These are phyloP conservation scores for Gentiana dahurica DNA, from an alignment of 257 asterid species.

Conservation along the genomic window DNA sequence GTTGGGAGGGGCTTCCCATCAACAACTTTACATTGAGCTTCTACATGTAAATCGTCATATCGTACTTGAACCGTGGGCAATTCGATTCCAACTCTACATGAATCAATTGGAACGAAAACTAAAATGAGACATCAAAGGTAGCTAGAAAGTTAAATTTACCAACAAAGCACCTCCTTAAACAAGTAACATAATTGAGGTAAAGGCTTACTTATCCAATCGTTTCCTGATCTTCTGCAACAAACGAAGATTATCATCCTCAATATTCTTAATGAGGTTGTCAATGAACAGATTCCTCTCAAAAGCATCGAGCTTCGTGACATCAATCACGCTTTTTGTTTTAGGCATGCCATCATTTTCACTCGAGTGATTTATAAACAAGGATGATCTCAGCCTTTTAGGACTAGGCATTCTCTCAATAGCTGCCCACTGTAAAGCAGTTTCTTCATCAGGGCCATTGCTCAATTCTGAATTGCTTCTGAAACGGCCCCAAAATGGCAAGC, in stretches of 20 bases:
- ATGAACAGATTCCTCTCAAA: conserved; percentile 24
- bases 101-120: background rate
- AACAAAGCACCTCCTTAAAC: background rate
- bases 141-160: background rate
- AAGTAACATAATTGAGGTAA: background rate
- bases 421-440: conserved; percentile 31
- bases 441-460: conserved; percentile 14
- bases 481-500: conserved; percentile 2
- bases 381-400: conserved; percentile 18
- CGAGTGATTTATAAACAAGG: conserved; percentile 14
- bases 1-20: conserved; percentile 66
- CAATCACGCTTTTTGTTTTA: conserved; percentile 15
- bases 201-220: conserved; percentile 26
- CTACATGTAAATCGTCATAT: conserved; percentile 28
- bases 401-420: conserved; percentile 38
- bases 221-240: conserved; percentile 25
- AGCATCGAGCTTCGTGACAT: conserved; percentile 30
- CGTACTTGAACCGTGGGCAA: conserved; percentile 58
- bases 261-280: conserved; percentile 21
- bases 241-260: conserved; percentile 28
- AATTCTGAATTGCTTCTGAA: conserved; percentile 2
- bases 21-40: conserved; percentile 60
- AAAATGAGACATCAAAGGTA: background rate
- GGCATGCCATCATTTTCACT: conserved; percentile 6
- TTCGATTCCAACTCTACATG: conserved; percentile 49